Evolutionary conservation across 2,329 filamentous ascomycete species (phyloP).

Genomic region (Trichophyton benhamiae): DNA sequence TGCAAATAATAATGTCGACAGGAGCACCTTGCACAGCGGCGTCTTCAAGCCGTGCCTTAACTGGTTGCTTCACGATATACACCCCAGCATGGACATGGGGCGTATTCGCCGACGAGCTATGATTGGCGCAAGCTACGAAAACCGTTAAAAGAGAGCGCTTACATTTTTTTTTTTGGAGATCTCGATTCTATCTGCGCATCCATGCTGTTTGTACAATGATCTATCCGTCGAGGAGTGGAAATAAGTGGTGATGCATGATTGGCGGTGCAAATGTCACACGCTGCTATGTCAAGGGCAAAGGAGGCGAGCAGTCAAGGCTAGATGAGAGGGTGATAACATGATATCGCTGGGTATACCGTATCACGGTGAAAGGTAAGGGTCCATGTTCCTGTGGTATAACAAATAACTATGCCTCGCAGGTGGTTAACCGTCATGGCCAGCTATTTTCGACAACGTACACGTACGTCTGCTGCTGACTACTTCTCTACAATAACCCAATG

Average conservation of each 20-base stretch:
- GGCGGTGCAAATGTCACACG: not conserved
- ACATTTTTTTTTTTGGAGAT: not conserved
- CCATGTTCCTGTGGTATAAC: not conserved
- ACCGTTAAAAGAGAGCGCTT: constrained; percentile 1
- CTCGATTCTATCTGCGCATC: not conserved
- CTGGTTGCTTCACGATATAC: not conserved
- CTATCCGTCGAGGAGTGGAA: not conserved
- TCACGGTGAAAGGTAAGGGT: not conserved
- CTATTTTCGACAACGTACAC: not conserved
- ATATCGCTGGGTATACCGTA: not conserved
- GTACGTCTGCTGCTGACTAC: not conserved
- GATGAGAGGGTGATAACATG: not conserved
- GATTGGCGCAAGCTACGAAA: not conserved
- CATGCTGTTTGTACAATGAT: constrained; percentile 1
- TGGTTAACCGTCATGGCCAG: not conserved
- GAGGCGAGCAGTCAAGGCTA: not conserved
- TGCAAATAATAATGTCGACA: not conserved
- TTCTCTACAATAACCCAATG: not conserved
- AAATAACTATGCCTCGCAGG: not conserved
- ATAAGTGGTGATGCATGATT: not conserved
- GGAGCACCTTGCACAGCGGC: not conserved
- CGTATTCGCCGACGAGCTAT: not conserved
- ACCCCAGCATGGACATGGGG: not conserved
- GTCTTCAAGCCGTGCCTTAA: not conserved
- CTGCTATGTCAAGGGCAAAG: not conserved